Conservation (phyloP, 768 basidiomycete genomes). For the Porpolomopsis calyptriformis region DNA sequence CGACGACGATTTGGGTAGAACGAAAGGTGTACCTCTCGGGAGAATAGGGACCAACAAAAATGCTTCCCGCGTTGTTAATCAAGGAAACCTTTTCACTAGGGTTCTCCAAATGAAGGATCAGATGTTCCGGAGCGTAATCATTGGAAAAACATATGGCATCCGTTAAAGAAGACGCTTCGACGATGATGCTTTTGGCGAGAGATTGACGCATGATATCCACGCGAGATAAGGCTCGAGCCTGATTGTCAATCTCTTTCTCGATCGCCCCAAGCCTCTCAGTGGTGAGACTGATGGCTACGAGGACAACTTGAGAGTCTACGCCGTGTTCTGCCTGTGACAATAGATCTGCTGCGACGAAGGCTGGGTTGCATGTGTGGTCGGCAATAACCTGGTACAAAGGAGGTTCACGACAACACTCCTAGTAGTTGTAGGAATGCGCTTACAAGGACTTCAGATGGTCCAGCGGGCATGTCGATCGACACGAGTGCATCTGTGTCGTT, state of each 20-base stretch:
- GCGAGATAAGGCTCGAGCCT: slow-evolving; percentile 78
- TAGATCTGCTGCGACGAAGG: slow-evolving; percentile 92
- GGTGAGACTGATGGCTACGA: slow-evolving; percentile 69
- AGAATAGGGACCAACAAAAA: slow-evolving; percentile 91
- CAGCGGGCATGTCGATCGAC: slow-evolving; percentile 98
- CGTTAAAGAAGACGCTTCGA: slow-evolving; percentile 51
- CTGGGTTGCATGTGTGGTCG: slow-evolving; percentile 74
- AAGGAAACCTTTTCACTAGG: slow-evolving; percentile 51
- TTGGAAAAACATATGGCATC: slow-evolving; percentile 87
- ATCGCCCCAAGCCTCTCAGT: slow-evolving; percentile 55
- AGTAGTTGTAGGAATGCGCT: slow-evolving; percentile 21
- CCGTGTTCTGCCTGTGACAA: slow-evolving; percentile 98
- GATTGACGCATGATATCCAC: slow-evolving; percentile 87
- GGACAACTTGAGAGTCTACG: slow-evolving; percentile 93
- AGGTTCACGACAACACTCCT: background rate
- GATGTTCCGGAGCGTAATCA: slow-evolving; percentile 96
- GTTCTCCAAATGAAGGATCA: slow-evolving; percentile 79
- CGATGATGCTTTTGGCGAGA: slow-evolving; percentile 83
- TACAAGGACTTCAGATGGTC: slow-evolving; percentile 94
- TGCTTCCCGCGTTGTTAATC: slow-evolving; percentile 89
- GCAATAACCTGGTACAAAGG: slow-evolving; percentile 70
- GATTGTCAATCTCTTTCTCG: slow-evolving; percentile 75
- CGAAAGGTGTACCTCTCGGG: slow-evolving; percentile 76
- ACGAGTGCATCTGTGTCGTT: slow-evolving; percentile 96
- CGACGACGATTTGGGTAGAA: slow-evolving; percentile 1